These are phyloP conservation scores for Lasiosphaeria hispida DNA, from an alignment of 495 filamentous ascomycete species.

Conservation along the genomic window DNA sequence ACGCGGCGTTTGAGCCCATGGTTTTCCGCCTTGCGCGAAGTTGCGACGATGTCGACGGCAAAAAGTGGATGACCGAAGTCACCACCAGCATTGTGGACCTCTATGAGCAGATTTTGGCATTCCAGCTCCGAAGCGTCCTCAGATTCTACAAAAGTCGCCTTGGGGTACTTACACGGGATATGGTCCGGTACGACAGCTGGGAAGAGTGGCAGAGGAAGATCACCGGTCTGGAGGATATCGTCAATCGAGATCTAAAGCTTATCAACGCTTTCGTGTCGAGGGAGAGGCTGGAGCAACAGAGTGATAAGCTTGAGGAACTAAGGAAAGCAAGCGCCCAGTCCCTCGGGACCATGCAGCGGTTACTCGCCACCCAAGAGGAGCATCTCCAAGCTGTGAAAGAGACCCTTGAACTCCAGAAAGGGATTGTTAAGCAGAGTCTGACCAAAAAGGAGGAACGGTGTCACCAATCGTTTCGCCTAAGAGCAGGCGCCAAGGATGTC, in stretches of 20 bases:
- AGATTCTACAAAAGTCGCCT: constrained; percentile 19
- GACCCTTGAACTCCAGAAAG: not conserved
- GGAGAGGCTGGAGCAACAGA: too few species aligned
- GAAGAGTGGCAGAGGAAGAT: not conserved
- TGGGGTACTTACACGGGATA: not conserved
- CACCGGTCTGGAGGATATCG: too few species aligned
- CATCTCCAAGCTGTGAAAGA: not conserved
- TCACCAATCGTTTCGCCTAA: constrained; percentile 33
- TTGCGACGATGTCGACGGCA: not conserved
- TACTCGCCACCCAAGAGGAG: not conserved
- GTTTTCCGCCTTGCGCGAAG: not conserved
- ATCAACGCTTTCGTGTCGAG: too few species aligned
- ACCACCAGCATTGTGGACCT: constrained; percentile 16
- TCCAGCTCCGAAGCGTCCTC: constrained; percentile 26
- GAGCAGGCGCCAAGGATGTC: constrained; percentile 22
- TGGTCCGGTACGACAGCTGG: not conserved
- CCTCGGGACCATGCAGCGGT: too few species aligned
- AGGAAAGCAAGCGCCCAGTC: too few species aligned
- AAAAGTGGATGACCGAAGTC: not conserved
- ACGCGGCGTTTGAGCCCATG: constrained; percentile 20
- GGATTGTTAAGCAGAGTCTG: not conserved
- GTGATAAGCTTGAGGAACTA: too few species aligned
- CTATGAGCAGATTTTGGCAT: constrained; percentile 28
- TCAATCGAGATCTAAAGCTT: too few species aligned
- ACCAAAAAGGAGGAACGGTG: constrained; percentile 25